A percentile compares a stretch with the other conserved stretches of the same genome.
These are phyloP conservation scores for Elymus sibiricus DNA, from an alignment of 176 grass and related monocot species.

Conservation along the genomic window DNA sequence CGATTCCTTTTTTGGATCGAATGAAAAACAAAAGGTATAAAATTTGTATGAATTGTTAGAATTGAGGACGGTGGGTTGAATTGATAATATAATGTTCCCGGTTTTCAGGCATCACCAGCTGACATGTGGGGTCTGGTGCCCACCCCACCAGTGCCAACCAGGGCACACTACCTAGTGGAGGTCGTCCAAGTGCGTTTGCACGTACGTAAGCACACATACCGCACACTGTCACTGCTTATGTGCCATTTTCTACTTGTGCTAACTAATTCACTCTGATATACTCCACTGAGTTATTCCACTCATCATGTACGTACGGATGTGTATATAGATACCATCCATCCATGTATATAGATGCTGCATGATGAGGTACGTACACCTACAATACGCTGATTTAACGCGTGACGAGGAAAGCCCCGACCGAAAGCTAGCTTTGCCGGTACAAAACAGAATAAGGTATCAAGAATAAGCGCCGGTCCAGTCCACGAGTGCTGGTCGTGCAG, in stretches of 20 bases:
- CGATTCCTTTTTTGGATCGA: too few relatives aligned
- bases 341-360: too few relatives aligned
- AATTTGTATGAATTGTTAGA: too few relatives aligned
- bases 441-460: not conserved
- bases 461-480: not conserved
- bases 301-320: too few relatives aligned
- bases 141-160: not conserved
- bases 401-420: not conserved
- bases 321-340: too few relatives aligned
- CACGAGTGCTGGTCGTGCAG: constrained; percentile 17
- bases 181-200: not conserved
- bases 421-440: not conserved
- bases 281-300: too few relatives aligned
- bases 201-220: not conserved
- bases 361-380: not conserved
- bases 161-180: not conserved
- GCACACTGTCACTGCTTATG: not conserved
- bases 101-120: not conserved
- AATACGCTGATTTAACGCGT: not conserved
- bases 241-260: not conserved
- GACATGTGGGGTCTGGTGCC: not conserved
- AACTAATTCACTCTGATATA: not conserved
- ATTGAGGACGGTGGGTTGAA: too few relatives aligned
- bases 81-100: too few relatives aligned
- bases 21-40: too few relatives aligned